Conservation (phyloP, 2,329 filamentous ascomycete species). For the Penicillium vulpinum region DNA sequence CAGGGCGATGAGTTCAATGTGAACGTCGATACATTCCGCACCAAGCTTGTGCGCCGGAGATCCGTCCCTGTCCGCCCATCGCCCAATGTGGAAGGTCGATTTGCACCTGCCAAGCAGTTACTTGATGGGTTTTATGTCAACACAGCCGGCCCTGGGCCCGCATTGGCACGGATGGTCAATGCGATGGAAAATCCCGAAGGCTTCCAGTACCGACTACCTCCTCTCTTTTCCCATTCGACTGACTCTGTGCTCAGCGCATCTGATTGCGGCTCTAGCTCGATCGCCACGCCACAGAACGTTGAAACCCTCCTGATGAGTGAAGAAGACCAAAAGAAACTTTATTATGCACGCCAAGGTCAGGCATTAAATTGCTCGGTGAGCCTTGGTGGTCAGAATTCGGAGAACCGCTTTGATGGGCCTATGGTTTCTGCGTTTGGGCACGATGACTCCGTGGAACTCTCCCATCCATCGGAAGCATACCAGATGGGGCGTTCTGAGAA, state of each 20-base stretch:
- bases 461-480: not conserved
- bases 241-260: conserved; percentile 60
- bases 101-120: conserved; percentile 68
- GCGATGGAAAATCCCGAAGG: conserved; percentile 44
- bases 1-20: conserved; percentile 87
- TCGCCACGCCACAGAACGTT: conserved; percentile 67
- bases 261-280: conserved; percentile 58
- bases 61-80: conserved; percentile 69
- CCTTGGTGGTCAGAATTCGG: not conserved
- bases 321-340: conserved; percentile 73
- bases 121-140: conserved; percentile 70
- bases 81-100: conserved; percentile 73
- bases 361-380: conserved; percentile 21
- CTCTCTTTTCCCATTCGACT: conserved; percentile 58
- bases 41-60: conserved; percentile 44
- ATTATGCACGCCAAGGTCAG: conserved; percentile 60
- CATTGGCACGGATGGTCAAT: conserved; percentile 52
- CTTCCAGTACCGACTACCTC: conserved; percentile 53
- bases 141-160: conserved; percentile 65
- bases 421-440: not conserved
- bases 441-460: not conserved
- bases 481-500: not conserved
- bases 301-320: conserved; percentile 72
- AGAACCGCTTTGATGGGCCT: not conserved
- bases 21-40: conserved; percentile 78